Evolutionary conservation across 495 filamentous ascomycete species (phyloP).

Genomic region (Aspergillus bridgeri): DNA sequence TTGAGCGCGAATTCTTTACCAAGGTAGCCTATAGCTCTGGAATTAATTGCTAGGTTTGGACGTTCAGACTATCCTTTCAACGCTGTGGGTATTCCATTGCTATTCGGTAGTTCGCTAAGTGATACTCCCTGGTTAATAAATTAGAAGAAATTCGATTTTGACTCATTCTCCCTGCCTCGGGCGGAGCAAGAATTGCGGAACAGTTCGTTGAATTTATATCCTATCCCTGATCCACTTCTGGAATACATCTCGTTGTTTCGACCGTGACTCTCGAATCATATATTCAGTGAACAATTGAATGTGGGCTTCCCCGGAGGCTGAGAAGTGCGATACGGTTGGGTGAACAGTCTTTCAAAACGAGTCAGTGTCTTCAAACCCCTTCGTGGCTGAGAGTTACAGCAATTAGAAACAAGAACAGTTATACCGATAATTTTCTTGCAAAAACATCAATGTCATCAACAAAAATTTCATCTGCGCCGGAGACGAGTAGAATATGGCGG

Average conservation of each 20-base stretch:
- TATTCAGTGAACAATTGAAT: not conserved
- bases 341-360: not conserved
- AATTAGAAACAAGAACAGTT: no score
- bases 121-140: no score
- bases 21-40: no score
- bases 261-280: not conserved
- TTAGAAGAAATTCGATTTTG: no score
- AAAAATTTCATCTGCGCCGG: constrained; percentile 14
- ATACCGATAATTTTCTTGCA: not conserved
- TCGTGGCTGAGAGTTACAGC: not conserved
- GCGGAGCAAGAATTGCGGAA: no score
- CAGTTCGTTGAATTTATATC: not conserved
- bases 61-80: no score
- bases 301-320: not conserved
- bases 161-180: no score
- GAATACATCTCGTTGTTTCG: not conserved
- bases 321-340: not conserved
- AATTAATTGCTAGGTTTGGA: no score
- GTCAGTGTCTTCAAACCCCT: not conserved
- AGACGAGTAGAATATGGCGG: constrained; percentile 6
- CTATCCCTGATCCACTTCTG: not conserved
- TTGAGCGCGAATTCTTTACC: no score
- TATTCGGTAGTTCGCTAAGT: no score
- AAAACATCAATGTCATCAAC: constrained; percentile 6
- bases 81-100: no score